Percentiles rank a stretch among this genome's conserved stretches.
Conservation (phyloP, 148 eudicot species). For the Arbutus unedo region DNA sequence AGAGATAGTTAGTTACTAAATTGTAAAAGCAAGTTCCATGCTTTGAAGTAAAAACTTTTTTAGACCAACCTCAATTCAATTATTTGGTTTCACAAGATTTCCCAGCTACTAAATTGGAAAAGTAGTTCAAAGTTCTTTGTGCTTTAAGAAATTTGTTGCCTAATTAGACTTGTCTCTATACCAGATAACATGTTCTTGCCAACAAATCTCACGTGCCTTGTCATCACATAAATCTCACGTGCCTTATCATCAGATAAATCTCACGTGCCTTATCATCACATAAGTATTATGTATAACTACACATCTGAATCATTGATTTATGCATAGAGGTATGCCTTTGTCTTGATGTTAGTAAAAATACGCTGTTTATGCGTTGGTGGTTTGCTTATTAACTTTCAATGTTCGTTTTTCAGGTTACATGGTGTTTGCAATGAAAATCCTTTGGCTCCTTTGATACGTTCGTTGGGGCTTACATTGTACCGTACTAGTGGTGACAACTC, state of each 20-base stretch:
- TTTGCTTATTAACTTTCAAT: constrained; percentile 10
- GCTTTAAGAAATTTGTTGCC: not conserved
- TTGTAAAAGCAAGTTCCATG: not conserved
- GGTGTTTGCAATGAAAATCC: constrained; percentile 99
- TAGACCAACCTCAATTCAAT: not conserved
- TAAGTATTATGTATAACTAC: not conserved
- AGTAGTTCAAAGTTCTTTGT: not conserved
- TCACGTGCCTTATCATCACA: not conserved
- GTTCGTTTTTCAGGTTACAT: constrained; percentile 64
- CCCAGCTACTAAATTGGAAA: not conserved
- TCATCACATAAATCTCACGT: not conserved
- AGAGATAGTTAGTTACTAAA: not conserved
- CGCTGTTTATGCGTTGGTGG: not conserved
- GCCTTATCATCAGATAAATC: not conserved
- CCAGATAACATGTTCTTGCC: not conserved
- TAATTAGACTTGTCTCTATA: not conserved
- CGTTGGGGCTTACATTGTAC: constrained; percentile 77
- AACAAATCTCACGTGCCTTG: not conserved
- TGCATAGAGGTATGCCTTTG: constrained; percentile 1
- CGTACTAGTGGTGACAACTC: constrained; percentile 99
- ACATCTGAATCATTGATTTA: not conserved
- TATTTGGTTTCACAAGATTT: not conserved
- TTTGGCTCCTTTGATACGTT: constrained; percentile 88
- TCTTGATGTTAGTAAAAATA: not conserved
- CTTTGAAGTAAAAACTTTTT: not conserved